These are phyloP conservation scores for Tuber indicum DNA, from an alignment of 495 filamentous ascomycete genomes.

Conservation along the genomic window DNA sequence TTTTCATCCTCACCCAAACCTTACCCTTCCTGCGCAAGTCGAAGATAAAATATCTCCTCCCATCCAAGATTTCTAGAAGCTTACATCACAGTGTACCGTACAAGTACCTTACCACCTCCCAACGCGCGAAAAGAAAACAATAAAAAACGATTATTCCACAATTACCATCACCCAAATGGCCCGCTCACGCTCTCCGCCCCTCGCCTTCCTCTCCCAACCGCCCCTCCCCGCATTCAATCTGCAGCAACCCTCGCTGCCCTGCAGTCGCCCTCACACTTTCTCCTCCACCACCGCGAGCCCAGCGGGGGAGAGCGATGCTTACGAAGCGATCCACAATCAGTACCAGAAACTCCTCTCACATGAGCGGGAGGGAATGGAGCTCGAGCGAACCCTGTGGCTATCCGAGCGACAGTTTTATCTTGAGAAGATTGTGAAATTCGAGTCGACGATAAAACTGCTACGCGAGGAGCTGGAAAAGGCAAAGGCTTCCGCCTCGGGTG, in stretches of 20 bases:
- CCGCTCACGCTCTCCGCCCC: background rate
- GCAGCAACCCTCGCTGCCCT: background rate
- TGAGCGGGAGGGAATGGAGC: constrained; percentile 1
- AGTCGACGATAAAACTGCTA: background rate
- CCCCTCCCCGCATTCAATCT: background rate
- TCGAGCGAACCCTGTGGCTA: background rate
- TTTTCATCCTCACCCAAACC: background rate
- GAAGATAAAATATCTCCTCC: background rate
- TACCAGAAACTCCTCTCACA: constrained; percentile 1
- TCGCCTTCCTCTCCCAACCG: background rate
- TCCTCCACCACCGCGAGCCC: background rate
- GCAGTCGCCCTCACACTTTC: background rate
- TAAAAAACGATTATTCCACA: background rate
- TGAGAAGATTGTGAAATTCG: background rate
- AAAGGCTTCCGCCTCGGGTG: background rate
- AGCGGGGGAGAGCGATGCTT: background rate
- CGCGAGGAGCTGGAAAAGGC: background rate
- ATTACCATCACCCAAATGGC: background rate
- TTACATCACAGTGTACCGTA: background rate
- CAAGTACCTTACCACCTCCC: background rate
- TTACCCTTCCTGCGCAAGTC: background rate
- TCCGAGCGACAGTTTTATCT: background rate
- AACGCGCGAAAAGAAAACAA: background rate
- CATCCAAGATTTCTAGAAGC: background rate
- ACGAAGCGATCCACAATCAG: background rate